phyloP scores from a whole-genome alignment of 441 rosid genomes.

The Croton laevigatus region DNA sequence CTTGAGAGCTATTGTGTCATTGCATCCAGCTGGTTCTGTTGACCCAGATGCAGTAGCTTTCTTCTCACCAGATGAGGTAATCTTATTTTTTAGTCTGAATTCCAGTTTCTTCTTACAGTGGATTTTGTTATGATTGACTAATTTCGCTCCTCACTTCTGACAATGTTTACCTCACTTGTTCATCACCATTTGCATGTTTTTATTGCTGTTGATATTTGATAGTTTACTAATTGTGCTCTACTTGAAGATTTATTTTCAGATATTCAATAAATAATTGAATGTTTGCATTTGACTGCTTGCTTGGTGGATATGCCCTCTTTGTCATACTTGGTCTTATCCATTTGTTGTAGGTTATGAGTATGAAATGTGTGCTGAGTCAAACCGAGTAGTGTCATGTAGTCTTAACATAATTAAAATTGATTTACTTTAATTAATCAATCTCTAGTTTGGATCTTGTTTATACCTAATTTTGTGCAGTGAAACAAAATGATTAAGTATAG shows the following conservation, averaged over 20 bases:
- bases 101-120: not conserved
- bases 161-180: not conserved
- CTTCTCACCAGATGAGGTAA: slow-evolving; percentile 98
- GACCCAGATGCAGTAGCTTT: slow-evolving; percentile 92
- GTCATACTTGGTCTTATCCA: not conserved
- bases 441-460: not conserved
- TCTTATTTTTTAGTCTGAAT: slow-evolving; percentile 17
- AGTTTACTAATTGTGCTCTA: not conserved
- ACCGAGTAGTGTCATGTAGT: not conserved
- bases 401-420: not conserved
- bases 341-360: not conserved
- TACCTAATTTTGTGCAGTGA: not conserved
- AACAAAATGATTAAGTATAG: not conserved
- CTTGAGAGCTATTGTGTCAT: slow-evolving; percentile 76
- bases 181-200: not conserved
- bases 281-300: not conserved
- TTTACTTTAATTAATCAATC: not conserved
- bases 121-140: not conserved
- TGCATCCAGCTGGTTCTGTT: slow-evolving; percentile 89
- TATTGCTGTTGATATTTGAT: not conserved
- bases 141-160: slow-evolving; percentile 2
- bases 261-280: not conserved
- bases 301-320: not conserved
- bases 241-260: not conserved
- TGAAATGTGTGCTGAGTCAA: not conserved